Evolutionary conservation across 2,329 filamentous ascomycete genomes (phyloP).

Genomic region (Penicillium sclerotigenum): DNA sequence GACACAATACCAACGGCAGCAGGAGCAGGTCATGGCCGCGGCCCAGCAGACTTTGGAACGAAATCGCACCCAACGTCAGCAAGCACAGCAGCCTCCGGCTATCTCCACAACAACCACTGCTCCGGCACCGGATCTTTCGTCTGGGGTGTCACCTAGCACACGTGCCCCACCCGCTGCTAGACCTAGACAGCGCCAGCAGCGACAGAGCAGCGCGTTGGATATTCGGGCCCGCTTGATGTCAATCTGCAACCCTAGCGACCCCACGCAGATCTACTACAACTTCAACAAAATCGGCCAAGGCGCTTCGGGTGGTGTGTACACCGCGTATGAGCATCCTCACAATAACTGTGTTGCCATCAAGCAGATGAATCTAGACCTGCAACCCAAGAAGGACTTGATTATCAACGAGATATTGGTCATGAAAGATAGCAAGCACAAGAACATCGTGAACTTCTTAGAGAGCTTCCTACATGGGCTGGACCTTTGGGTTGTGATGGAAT

Average conservation of each 20-base stretch:
- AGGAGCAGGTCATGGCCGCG: conserved; percentile 77
- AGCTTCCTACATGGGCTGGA: conserved; percentile 88
- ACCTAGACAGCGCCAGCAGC: conserved; percentile 70
- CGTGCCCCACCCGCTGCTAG: conserved; percentile 58
- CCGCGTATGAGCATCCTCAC: conserved; percentile 76
- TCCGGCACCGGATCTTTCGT: conserved; percentile 34
- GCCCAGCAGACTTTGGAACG: conserved; percentile 74
- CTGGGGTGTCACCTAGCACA: conserved; percentile 36
- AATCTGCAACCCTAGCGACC: conserved; percentile 88
- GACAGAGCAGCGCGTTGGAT: conserved; percentile 77
- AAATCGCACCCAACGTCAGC: conserved; percentile 69
- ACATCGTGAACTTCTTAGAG: conserved; percentile 99
- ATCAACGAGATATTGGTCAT: conserved; percentile 99
- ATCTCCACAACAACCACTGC: conserved; percentile 40
- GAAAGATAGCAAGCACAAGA: conserved; percentile 97
- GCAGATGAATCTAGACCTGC: conserved; percentile 98
- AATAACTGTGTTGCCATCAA: conserved; percentile 96
- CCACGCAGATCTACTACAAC: conserved; percentile 78
- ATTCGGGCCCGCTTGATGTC: conserved; percentile 78
- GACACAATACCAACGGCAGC: conserved; percentile 62
- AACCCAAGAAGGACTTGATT: conserved; percentile 97
- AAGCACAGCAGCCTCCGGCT: conserved; percentile 38
- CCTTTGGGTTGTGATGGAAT: conserved; percentile 99
- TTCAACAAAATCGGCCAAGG: conserved; percentile 96
- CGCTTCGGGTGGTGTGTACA: conserved; percentile 92